Evolutionary conservation across 768 basidiomycete genomes (phyloP), one percentile per base, ranked within the genome.

Genomic region (Serendipita indica): DNA sequence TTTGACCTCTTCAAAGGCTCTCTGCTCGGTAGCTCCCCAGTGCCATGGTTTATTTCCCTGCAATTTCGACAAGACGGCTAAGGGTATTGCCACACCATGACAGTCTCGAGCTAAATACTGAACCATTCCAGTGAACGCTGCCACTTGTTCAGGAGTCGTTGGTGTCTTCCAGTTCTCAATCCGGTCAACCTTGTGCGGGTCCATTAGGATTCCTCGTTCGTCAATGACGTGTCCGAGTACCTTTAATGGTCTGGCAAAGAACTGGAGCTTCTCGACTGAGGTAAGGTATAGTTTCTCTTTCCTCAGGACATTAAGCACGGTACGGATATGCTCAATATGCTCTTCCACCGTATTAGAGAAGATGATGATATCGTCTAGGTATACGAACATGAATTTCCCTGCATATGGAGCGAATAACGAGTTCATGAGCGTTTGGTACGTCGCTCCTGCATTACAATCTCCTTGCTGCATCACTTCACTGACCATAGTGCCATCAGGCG

Each of bases 331-430:
- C 2, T 61, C 34, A 1, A 61, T 35, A 33, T 77, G 75, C 0
- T 75, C 74, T 20, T 70, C 69, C 2, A 73, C 61, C 0, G 68
- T 63, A 14, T 71, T 60, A 0, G 69, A 72, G 59, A 60, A 64
- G 13, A 66, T 54, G 1, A 63, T 58, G 25, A 64, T 61, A 35
- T 64, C 62, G 25, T 63, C 61, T 33, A 63, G 58, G 58, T 66
- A 67, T 0, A 63, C 61, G 14, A 66, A 61, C 20, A 67, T 52
- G 41, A 62, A 66, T 3, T 60, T 57, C 2, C 66, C 65, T 16
- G 66, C 59, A 27, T 60, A 60, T 3, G 35, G 20, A 3, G 32
- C 32, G 39, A 67, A 66, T 12, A 66, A 62, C 39, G 63, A 54
- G 33, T 63, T 62, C 45, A 62, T 60, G 0, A 65, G 60, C 0